Evolutionary conservation across 768 basidiomycete genomes (phyloP).

Genomic region (Chalciporus sphaerocephalus): DNA sequence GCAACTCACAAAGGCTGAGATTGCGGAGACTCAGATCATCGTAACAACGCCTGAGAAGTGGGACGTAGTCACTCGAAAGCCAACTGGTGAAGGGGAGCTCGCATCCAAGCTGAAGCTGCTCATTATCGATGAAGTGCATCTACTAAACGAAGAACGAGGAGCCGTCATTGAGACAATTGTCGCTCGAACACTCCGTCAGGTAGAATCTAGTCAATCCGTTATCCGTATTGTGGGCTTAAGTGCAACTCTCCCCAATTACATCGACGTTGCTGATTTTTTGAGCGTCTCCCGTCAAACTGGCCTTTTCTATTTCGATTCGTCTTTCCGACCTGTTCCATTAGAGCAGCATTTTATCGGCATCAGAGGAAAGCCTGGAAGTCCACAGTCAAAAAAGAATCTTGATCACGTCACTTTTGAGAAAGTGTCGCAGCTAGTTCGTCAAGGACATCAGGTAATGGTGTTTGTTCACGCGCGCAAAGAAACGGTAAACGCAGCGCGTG

Average conservation of each 20-base stretch:
- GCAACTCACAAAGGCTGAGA: slow-evolving; percentile 93
- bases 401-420: slow-evolving; percentile 88
- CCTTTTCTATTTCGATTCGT: slow-evolving; percentile 96
- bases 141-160: slow-evolving; percentile 95
- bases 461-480: slow-evolving; percentile 99
- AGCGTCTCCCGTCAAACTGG: slow-evolving; percentile 83
- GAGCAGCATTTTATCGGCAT: slow-evolving; percentile 97
- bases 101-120: slow-evolving; percentile 87
- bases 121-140: slow-evolving; percentile 96
- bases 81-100: slow-evolving; percentile 95
- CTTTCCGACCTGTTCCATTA: slow-evolving; percentile 92
- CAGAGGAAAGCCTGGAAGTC: slow-evolving; percentile 78
- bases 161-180: slow-evolving; percentile 98
- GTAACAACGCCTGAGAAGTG: slow-evolving; percentile 99
- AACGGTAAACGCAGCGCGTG: slow-evolving; percentile 87
- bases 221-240: slow-evolving; percentile 95
- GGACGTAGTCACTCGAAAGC: slow-evolving; percentile 98
- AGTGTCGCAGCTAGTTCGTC: slow-evolving; percentile 79
- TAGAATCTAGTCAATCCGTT: slow-evolving; percentile 92
- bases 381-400: slow-evolving; percentile 73
- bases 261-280: slow-evolving; percentile 93
- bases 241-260: slow-evolving; percentile 95
- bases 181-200: slow-evolving; percentile 90
- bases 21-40: slow-evolving; percentile 93
- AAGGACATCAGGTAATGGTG: slow-evolving; percentile 98